These are phyloP conservation scores for Huntiella decipiens DNA, from an alignment of 2,329 filamentous ascomycete genomes.

Conservation along the genomic window DNA sequence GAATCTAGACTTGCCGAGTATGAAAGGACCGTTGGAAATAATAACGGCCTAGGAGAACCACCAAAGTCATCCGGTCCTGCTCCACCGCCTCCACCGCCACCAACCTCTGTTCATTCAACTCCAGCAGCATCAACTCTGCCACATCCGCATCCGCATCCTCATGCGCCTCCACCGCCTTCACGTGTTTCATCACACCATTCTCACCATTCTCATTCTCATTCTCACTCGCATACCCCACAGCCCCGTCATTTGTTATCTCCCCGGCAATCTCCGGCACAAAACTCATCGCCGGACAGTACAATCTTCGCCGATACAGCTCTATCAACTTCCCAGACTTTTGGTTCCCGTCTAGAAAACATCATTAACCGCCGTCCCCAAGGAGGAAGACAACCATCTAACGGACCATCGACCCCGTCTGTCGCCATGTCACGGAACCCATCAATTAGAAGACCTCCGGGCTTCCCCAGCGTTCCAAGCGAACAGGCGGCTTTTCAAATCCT, in stretches of 20 bases:
- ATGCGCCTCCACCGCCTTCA: not conserved
- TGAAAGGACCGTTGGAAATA: conserved; percentile 6
- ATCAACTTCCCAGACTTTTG: conserved; percentile 13
- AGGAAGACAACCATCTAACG: not conserved
- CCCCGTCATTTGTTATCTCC: not conserved
- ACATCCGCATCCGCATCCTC: not conserved
- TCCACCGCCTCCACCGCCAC: not conserved
- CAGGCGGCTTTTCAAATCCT: conserved; percentile 12
- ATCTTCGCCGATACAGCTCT: conserved; percentile 12
- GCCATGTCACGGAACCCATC: not conserved
- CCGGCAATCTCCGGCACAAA: conserved; percentile 5
- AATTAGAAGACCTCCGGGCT: not conserved
- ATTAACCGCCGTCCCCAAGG: conserved; percentile 10
- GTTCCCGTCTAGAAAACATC: conserved; percentile 13
- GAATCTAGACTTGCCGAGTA: conserved; percentile 12
- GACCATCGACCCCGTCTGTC: not conserved
- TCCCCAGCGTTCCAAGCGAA: conserved; percentile 10
- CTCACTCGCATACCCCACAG: conserved; percentile 4
- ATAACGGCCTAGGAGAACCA: no score
- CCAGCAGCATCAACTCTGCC: not conserved
- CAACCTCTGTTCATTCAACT: no score
- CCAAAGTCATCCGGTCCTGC: not conserved
- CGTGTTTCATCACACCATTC: not conserved
- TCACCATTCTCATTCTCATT: not conserved
- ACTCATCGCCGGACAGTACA: conserved; percentile 10